Base-by-base conservation (phyloP, 2,329 filamentous ascomycete species). In the Fusarium armeniacum region DNA sequence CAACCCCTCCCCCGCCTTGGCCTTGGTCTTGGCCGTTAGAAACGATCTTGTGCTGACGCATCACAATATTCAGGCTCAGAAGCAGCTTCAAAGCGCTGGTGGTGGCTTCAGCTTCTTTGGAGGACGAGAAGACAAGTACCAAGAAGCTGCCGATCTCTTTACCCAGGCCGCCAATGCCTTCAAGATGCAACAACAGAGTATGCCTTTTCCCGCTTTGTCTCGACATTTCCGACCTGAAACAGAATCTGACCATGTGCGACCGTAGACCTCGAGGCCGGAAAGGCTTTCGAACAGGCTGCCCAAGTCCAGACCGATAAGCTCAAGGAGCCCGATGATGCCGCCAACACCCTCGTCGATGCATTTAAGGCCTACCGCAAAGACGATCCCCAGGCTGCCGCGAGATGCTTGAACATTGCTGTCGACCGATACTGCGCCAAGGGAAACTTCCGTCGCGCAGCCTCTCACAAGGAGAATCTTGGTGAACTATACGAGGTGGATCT, bases 281-380 rank as follows among this genome's bases (percentile, higher is more conserved):
- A 91, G 76, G 90, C 93, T 15, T 97, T 97, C 72, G 93, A 97
- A 79, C 88, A 90, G 79, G 93, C 93, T 15, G 95, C 94, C n/a
- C 81, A 87, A 44, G 90, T 98, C 63, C 93, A 97, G 80, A 87
- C 84, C 51, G 86, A 90, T 71, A 90, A 94, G 75, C 87, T 98
- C 52, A 97, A 94, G 78, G 94, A 98, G 77, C 93, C 92, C 43
- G 93, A 97, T 78, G 96, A 98, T 78, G 93, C 94, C 49, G 94
- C 95, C 69, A 97, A 97, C 81, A 91, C 91, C 49, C 84, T 94
- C 65, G 89, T 91, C 76, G 94, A 98, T 79, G 96, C 96, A 54
- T 98, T 94, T 87, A 98, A 98, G 84, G 91, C 93, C 64, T 98
- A 98, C 83, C 88, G 91, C 75, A 97, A 94, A 81, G 90, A 92